phyloP scores from a whole-genome alignment of 148 eudicot genomes.

The Agrostemma githago region DNA sequence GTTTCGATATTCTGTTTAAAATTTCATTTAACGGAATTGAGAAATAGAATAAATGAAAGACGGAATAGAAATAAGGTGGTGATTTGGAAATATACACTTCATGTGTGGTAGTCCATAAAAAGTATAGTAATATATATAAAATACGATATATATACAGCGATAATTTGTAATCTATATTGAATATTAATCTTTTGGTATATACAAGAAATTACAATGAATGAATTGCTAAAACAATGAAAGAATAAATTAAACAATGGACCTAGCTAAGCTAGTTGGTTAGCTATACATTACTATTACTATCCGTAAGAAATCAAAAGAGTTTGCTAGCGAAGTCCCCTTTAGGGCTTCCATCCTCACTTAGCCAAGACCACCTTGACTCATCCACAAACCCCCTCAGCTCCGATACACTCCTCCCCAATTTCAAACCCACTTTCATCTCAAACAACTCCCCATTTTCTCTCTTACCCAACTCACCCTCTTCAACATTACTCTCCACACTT shows the following conservation, averaged over 20 bases:
- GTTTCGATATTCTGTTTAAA: too few species aligned
- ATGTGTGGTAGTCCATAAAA: too few species aligned
- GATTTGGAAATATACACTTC: too few species aligned
- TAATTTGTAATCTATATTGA: too few species aligned
- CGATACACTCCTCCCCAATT: slow-evolving; percentile 36
- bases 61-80: too few species aligned
- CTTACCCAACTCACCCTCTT: slow-evolving; percentile 25
- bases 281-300: neutral
- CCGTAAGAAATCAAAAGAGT: slow-evolving; percentile 1
- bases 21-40: too few species aligned
- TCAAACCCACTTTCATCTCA: slow-evolving; percentile 40
- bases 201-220: too few species aligned
- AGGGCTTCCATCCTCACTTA: slow-evolving; percentile 4
- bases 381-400: slow-evolving; percentile 25
- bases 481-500: slow-evolving; percentile 29
- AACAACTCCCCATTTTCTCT: slow-evolving; percentile 33
- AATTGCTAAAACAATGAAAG: neutral
- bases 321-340: slow-evolving; percentile 23
- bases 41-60: too few species aligned
- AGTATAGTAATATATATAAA: too few species aligned
- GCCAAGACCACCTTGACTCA: slow-evolving; percentile 6
- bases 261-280: slow-evolving; percentile 4
- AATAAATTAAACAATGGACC: slow-evolving; percentile 2
- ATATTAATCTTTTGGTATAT: too few species aligned
- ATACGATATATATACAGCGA: too few species aligned